Evolutionary conservation across 805 yeast species (phyloP), one percentile per base, ranked within the genome.

Genomic region (Candida montana): DNA sequence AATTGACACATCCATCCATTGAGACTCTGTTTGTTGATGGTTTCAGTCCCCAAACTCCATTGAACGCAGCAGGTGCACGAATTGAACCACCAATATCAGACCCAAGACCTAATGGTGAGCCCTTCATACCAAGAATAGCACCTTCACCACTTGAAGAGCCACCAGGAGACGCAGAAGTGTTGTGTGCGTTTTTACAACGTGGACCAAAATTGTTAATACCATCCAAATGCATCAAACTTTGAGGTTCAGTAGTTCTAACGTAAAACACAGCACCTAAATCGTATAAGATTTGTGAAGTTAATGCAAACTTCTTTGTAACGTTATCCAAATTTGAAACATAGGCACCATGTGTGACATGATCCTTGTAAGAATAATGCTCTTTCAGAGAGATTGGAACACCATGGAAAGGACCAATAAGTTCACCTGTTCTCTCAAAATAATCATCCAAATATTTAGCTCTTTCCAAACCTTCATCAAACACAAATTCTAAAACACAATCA

Each of bases 131-230:
- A 41, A 79, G 73, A 43, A 76, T 58, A 0, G 83, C 77, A 48
- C 85, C 82, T 56, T 81, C 87, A 45, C 88, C 88, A 31, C 83
- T 80, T 7, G 83, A 75, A 1, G 84, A 78, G 11, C 88, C 88
- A 45, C 87, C 88, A 2, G 82, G 68, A n/a, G 83, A 72, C 42
- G 79, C 62, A 13, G 67, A 59, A 28, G 78, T 65, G 52, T 81
- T 80, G 58, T 63, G 59, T 1, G 84, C 78, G 53, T 80, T 80
- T 50, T 71, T 63, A 3, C 83, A 68, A 47, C 74, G 64, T 12
- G 85, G 86, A 33, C 65, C 68, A 51, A 81, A 65, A 59, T 75
- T 73, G 55, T 77, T 77, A 53, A 70, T 65, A 12, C 84, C 74
- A 55, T 79, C 83, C 50, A 77, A 64, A 52, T 78, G 83, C 87